These are phyloP conservation scores for Aulographum hederae DNA, from an alignment of 2,329 filamentous ascomycete genomes.

Conservation along the genomic window DNA sequence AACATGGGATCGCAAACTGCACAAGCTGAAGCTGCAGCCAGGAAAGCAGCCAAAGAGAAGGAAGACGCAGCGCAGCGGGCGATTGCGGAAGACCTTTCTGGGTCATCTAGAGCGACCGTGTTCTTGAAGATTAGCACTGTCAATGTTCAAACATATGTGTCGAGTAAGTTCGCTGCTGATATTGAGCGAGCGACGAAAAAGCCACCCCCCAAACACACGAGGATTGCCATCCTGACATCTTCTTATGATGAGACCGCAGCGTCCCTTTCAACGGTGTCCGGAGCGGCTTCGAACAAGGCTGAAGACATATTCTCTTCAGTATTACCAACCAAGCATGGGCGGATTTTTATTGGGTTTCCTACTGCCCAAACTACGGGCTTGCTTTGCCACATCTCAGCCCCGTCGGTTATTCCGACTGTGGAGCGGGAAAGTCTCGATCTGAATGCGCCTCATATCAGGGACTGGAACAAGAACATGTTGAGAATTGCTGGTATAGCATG, in stretches of 20 bases:
- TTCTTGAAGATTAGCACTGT: slow-evolving; percentile 82
- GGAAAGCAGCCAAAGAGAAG: slow-evolving; percentile 38
- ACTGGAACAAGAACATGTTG: slow-evolving; percentile 90
- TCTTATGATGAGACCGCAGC: slow-evolving; percentile 68
- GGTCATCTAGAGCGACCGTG: slow-evolving; percentile 55
- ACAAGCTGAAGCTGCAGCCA: slow-evolving; percentile 27
- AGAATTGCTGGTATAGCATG: slow-evolving; percentile 80
- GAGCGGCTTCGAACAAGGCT: slow-evolving; percentile 33
- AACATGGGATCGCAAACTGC: slow-evolving; percentile 9
- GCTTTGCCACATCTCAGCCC: slow-evolving; percentile 85
- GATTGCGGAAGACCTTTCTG: slow-evolving; percentile 54
- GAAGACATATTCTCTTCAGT: slow-evolving; percentile 80
- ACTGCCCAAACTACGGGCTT: slow-evolving; percentile 93
- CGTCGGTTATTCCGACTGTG: slow-evolving; percentile 90
- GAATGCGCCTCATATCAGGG: slow-evolving; percentile 84
- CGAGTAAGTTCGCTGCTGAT: slow-evolving; percentile 57
- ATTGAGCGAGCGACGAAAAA: slow-evolving; percentile 95
- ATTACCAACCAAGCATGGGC: slow-evolving; percentile 70
- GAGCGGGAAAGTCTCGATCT: slow-evolving; percentile 94
- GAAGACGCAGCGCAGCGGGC: slow-evolving; percentile 44
- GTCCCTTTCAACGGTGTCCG: slow-evolving; percentile 36
- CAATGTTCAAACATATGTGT: slow-evolving; percentile 58
- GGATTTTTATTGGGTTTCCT: slow-evolving; percentile 93
- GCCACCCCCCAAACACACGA: slow-evolving; percentile 74
- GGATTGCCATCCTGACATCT: slow-evolving; percentile 73